Conservation (phyloP, 164 flowering plant species). For the Brasenia schreberi region DNA sequence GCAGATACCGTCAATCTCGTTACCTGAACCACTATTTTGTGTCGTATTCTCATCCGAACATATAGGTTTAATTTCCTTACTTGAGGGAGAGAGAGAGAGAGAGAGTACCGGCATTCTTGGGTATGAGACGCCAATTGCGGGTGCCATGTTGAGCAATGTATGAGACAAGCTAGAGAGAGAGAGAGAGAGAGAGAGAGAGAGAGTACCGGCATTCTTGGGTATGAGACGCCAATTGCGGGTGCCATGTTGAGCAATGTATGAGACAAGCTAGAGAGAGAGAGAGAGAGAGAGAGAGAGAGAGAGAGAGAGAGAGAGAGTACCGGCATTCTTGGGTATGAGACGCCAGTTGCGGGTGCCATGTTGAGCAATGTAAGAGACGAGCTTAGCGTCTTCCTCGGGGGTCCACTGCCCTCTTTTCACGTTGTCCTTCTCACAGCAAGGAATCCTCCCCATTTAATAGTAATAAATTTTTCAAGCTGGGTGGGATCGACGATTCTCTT, state of each 20-base stretch:
- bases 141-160: constrained; percentile 95
- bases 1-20: no score
- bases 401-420: constrained; percentile 98
- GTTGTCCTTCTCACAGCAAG: constrained; percentile 95
- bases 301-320: constrained; percentile 13
- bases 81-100: neutral
- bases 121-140: constrained; percentile 96
- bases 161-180: constrained; percentile 44
- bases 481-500: no score
- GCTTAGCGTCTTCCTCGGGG: constrained; percentile 93
- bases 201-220: constrained; percentile 83
- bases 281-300: neutral
- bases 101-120: constrained; percentile 74
- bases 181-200: neutral
- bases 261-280: no score
- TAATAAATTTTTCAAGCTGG: no score
- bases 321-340: constrained; percentile 94
- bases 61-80: no score
- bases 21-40: no score
- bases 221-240: constrained; percentile 98
- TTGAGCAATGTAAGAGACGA: constrained; percentile 84
- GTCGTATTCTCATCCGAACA: no score
- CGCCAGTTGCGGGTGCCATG: constrained; percentile 99
- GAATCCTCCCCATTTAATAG: constrained; percentile 15
- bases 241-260: constrained; percentile 91